phyloP scores from a whole-genome alignment of 805 yeast species.

The Cyberlindnera japonica region DNA sequence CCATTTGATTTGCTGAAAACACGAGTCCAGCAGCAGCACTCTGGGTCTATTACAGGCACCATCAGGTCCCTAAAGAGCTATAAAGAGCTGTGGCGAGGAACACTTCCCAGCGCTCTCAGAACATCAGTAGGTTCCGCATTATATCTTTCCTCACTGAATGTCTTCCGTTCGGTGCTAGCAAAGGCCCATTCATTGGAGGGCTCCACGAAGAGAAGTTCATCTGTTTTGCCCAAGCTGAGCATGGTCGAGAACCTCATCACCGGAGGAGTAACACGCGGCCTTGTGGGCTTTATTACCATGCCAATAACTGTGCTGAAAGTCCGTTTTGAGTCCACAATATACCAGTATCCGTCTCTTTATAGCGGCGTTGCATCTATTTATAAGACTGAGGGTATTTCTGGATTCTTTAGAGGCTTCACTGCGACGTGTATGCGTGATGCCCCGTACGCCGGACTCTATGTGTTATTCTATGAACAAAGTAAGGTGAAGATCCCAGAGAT shows the following conservation, averaged over 20 bases:
- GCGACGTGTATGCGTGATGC: conserved; percentile 90
- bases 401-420: conserved; percentile 83
- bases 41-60: conserved; percentile 31
- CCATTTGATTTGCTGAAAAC: conserved; percentile 90
- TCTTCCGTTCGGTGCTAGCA: conserved; percentile 52
- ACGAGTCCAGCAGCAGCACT: conserved; percentile 62
- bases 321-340: conserved; percentile 78
- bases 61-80: conserved; percentile 38
- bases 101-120: conserved; percentile 83
- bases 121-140: conserved; percentile 90
- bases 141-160: conserved; percentile 70
- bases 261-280: conserved; percentile 76
- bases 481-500: conserved; percentile 51
- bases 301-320: conserved; percentile 91
- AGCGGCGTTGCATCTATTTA: conserved; percentile 61
- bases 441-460: conserved; percentile 93
- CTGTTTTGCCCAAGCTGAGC: conserved; percentile 67
- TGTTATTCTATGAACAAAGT: conserved; percentile 75
- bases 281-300: conserved; percentile 87
- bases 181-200: conserved; percentile 17
- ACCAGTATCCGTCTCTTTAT: conserved; percentile 58
- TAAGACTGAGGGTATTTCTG: conserved; percentile 47
- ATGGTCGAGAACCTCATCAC: conserved; percentile 65
- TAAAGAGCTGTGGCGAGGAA: conserved; percentile 82
- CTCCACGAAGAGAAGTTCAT: conserved; percentile 21